Evolutionary conservation across 768 basidiomycete species (phyloP), one percentile per base, ranked within the genome.

Genomic region (Phaeotremella fagi): DNA sequence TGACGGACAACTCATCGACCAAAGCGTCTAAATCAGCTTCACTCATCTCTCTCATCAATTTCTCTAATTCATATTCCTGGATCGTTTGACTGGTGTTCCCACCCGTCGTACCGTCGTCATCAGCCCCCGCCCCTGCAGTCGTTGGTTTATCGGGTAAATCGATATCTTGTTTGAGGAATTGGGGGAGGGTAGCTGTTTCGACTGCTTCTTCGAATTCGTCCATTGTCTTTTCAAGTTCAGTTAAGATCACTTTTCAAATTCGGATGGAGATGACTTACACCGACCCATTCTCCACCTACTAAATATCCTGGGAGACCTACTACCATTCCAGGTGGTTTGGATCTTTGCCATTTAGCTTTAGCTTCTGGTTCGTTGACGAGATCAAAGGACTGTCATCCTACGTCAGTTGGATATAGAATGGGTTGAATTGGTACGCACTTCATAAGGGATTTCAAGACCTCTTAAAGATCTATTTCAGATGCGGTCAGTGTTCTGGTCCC

Each of bases 151-250:
- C 18, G 7, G 50, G 49, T 5, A 61, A 36, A 27, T 69, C 67
- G 31, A 53, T 48, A 41, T 68, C 62, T 50, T 71, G 69, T 33
- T 63, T 60, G 31, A 71, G 58, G 54, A 71, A 65, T 12, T 48
- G 14, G 38, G 50, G 59, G 25, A 71, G 60, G 1, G 54, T 59
- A 11, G 51, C 59, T 0, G 57, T 58, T 41, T 71, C 69, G 16
- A 68, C 66, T 22, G 69, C 69, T 23, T 71, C 50, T 59, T 71
- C 69, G 28, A 68, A 71, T 20, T 71, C 69, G 22, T 71, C 69
- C 66, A 71, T 71, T 3, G 63, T 68, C 69, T 71, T 22, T 5
- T 33, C 16, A 14, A n/a, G n/a, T n/a, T n/a, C 9, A 14, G 14
- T 29, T 22, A 27, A 31, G 29, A 20, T 25, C 16, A n/a, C 6